Evolutionary conservation across 1,284 basidiomycete genomes (phyloP).

Genomic region (Cryptococcus sp.): DNA sequence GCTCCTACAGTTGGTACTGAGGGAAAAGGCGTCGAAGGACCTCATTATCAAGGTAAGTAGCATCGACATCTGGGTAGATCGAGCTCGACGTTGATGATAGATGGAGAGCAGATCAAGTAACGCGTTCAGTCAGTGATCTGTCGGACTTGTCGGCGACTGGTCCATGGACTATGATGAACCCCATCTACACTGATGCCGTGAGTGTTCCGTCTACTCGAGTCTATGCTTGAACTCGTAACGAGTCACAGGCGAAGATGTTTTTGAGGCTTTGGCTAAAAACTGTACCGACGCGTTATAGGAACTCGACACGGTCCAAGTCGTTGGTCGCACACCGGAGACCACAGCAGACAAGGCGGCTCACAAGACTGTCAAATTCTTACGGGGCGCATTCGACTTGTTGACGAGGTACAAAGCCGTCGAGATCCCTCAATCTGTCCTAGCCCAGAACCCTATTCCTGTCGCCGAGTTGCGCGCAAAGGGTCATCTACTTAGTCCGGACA

Average conservation of each 20-base stretch:
- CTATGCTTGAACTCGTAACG: not conserved
- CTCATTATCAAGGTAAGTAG: constrained; percentile 42
- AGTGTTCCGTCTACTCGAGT: constrained; percentile 11
- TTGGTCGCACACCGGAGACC: constrained; percentile 67
- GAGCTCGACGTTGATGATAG: constrained; percentile 1
- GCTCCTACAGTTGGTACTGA: constrained; percentile 27
- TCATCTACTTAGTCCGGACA: constrained; percentile 68
- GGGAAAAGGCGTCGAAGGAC: constrained; percentile 39
- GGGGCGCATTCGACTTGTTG: constrained; percentile 68
- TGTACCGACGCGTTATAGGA: constrained; percentile 26
- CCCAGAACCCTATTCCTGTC: constrained; percentile 59
- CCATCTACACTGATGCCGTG: constrained; percentile 50
- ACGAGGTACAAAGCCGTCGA: constrained; percentile 72
- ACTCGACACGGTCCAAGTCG: constrained; percentile 60
- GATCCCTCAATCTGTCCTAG: constrained; percentile 38
- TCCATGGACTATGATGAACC: constrained; percentile 50
- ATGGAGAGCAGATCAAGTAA: constrained; percentile 13
- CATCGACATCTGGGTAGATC: not conserved
- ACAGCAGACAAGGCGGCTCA: constrained; percentile 72
- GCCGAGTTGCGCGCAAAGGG: constrained; percentile 71
- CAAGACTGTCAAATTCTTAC: constrained; percentile 62
- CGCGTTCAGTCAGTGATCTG: constrained; percentile 18
- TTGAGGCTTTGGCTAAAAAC: not conserved
- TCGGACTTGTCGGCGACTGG: constrained; percentile 31
- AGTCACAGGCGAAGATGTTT: not conserved